phyloP scores from a whole-genome alignment of 129 eudicot species.

The Heracleum sosnowskyi region DNA sequence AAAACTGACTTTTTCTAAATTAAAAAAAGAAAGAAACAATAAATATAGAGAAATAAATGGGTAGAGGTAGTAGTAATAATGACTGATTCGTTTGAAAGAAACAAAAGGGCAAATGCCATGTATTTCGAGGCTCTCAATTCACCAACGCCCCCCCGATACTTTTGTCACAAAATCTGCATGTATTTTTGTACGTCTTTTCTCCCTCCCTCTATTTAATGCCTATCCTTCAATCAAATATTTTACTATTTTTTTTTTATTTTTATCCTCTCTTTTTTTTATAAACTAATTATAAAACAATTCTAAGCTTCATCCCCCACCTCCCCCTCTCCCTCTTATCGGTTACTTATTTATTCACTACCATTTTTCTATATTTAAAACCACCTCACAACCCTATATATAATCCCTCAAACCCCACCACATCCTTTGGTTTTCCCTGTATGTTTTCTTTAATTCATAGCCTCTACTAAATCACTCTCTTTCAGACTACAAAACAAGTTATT shows the following conservation, averaged over 20 bases:
- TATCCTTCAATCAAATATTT: not conserved
- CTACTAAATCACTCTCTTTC: not conserved
- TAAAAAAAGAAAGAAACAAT: not conserved
- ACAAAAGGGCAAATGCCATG: not conserved
- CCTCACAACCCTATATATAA: constrained; percentile 14
- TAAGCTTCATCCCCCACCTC: constrained; percentile 9
- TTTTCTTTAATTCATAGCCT: no score
- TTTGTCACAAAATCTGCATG: constrained; percentile 50
- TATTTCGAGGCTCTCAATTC: constrained; percentile 7
- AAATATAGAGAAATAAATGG: not conserved
- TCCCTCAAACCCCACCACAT: constrained; percentile 1
- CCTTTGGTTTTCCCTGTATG: not conserved
- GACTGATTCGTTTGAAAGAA: constrained; percentile 11
- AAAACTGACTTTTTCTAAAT: constrained; percentile 11
- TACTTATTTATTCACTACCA: constrained; percentile 10
- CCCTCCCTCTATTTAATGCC: constrained; percentile 25
- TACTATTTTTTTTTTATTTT: not conserved
- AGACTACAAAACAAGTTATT: not conserved
- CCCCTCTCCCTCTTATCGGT: constrained; percentile 17
- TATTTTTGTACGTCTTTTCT: constrained; percentile 17
- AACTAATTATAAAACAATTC: not conserved
- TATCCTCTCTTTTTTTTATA: no score
- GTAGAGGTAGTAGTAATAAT: not conserved
- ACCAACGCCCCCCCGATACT: constrained; percentile 28
- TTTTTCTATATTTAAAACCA: not conserved